Base-by-base conservation (phyloP, 495 filamentous ascomycete genomes). In the Aspergillus baeticus region DNA sequence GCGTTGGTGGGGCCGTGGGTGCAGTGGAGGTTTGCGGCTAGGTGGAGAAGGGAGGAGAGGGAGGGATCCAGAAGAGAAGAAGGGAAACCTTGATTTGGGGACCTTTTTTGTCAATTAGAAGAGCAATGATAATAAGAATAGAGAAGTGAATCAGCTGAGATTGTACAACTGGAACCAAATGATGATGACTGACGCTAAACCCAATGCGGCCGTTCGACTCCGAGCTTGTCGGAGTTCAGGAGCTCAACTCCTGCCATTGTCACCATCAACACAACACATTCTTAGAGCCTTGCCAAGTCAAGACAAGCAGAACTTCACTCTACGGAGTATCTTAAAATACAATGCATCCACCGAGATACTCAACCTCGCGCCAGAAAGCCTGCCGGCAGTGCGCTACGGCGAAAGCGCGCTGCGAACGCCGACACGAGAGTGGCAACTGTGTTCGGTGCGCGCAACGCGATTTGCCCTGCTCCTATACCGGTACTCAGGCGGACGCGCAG, bases 331-430 rank as follows among this genome's bases (percentile, higher is more conserved):
- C 4, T 5, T 14, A 38, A n/a, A 38, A 15, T 41, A 29, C 17
- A 38, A 76, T 74, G 71, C 69, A 65, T 35, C 37, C 63, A 10
- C 52, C 67, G 38, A 69, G 73, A 50, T 77, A 76, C 47, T 61
- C 74, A 21, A 61, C 58, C 31, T 77, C 75, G 5, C 67, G 75
- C 17, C 71, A 77, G 50, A 78, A 77, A 54, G 67, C 70, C 23
- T 78, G 76, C 51, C 72, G 69, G 14, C 63, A 72, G 33, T 78
- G 75, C 33, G 72, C 74, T 4, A 48, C 22, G 10, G 63, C 71
- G 46, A 78, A 78, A 39, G 70, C 73, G 44, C 72, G 67, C 57
- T 78, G 75, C 42, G 72, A 78, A 51, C 75, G 69, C 18, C 58
- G 62, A 46, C 48, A 15, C 20, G 41, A 22, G 22, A 18, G 43